phyloP scores from a whole-genome alignment of 192 early-diverging fungal genomes.

The Backusella tarrabulga region DNA sequence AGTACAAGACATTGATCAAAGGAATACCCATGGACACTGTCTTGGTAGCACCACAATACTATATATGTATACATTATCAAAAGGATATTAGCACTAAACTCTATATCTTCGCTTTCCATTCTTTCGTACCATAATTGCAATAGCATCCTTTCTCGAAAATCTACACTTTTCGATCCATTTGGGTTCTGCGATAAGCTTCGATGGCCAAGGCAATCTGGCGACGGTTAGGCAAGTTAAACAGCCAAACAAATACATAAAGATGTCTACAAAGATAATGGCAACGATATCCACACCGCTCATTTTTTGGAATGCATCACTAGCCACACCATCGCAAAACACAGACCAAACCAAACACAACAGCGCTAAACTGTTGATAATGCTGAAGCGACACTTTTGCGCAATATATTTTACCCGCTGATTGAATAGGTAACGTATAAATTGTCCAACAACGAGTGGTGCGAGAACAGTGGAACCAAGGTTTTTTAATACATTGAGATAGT shows the following conservation, averaged over 20 bases:
- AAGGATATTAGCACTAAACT: neutral
- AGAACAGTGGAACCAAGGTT: constrained; percentile 59
- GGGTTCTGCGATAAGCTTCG: constrained; percentile 19
- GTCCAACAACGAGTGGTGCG: constrained; percentile 58
- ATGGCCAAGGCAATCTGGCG: constrained; percentile 35
- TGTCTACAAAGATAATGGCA: constrained; percentile 48
- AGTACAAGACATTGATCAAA: constrained; percentile 65
- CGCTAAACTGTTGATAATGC: constrained; percentile 51
- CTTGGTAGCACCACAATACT: constrained; percentile 68
- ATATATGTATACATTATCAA: neutral
- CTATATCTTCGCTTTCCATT: neutral
- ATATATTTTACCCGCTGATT: constrained; percentile 39
- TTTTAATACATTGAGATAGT: constrained; percentile 47
- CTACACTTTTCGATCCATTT: constrained; percentile 23
- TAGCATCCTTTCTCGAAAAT: constrained; percentile 46
- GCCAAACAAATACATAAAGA: constrained; percentile 48
- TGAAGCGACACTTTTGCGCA: constrained; percentile 44
- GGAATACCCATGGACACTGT: constrained; percentile 69
- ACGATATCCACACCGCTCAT: constrained; percentile 48
- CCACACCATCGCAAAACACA: constrained; percentile 70
- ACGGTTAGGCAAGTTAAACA: constrained; percentile 40
- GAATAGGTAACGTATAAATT: constrained; percentile 44
- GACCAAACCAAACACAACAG: constrained; percentile 64
- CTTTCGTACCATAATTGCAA: constrained; percentile 50
- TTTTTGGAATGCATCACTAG: constrained; percentile 46